A percentile compares a stretch with the other conserved stretches of the same genome.
phyloP scores from a whole-genome alignment of 441 rosid species.

The Populus trichocarpa region DNA sequence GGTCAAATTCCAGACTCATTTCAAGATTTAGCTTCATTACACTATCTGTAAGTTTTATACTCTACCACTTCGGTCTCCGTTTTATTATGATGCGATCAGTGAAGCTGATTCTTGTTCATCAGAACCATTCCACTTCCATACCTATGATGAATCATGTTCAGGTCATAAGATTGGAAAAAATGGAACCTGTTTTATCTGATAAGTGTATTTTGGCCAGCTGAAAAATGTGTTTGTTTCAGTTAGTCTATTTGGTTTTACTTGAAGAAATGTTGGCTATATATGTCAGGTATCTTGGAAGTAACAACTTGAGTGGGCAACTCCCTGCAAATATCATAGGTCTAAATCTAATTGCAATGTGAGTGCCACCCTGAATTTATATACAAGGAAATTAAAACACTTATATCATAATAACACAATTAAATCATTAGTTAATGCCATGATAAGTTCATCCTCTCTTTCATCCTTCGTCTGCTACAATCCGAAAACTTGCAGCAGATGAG shows the following conservation, averaged over 20 bases:
- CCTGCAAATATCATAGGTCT: slow-evolving; percentile 37
- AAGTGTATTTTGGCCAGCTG: not conserved
- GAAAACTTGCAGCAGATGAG: not conserved
- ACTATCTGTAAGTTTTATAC: slow-evolving; percentile 33
- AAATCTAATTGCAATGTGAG: slow-evolving; percentile 45
- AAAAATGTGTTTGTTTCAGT: not conserved
- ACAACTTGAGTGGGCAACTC: slow-evolving; percentile 40
- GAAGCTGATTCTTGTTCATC: not conserved
- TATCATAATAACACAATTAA: not conserved
- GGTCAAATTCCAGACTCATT: slow-evolving; percentile 46
- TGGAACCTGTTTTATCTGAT: not conserved
- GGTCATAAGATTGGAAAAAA: not conserved
- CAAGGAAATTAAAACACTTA: too few relatives aligned
- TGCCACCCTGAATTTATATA: not conserved
- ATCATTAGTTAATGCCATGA: not conserved
- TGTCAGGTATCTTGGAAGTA: slow-evolving; percentile 51
- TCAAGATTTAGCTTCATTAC: slow-evolving; percentile 25
- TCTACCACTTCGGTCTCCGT: not conserved
- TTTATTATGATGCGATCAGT: not conserved
- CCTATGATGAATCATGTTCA: not conserved
- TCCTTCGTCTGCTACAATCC: not conserved
- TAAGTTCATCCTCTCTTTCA: not conserved
- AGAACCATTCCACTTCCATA: not conserved
- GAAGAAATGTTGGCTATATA: not conserved
- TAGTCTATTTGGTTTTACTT: slow-evolving; percentile 9